These are phyloP conservation scores for Butyriboletus appendiculatus DNA, from an alignment of 1,284 basidiomycete species.

Conservation along the genomic window DNA sequence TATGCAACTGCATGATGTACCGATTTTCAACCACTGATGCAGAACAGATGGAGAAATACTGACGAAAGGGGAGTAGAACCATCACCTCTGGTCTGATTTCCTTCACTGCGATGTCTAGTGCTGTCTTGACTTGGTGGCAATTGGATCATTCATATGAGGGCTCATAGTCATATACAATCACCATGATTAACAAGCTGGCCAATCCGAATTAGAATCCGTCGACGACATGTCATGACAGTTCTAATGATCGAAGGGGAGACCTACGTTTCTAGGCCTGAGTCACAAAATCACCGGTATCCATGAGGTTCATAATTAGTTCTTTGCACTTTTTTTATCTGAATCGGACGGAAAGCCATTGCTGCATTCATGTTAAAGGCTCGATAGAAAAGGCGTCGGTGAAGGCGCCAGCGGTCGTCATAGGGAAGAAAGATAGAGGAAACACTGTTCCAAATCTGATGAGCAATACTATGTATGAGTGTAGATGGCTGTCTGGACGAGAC, in stretches of 20 bases:
- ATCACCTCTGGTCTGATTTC: constrained; percentile 10
- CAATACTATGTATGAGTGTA: background rate
- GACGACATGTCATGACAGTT: background rate
- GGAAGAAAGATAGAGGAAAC: constrained; percentile 5
- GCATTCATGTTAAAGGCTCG: constrained; percentile 13
- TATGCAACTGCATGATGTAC: background rate
- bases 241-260: background rate
- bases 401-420: constrained; percentile 8
- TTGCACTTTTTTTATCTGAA: constrained; percentile 8
- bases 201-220: constrained; percentile 1
- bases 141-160: constrained; percentile 7
- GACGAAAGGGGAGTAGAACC: constrained; percentile 1
- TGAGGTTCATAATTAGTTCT: constrained; percentile 9
- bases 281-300: constrained; percentile 1
- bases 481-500: no score
- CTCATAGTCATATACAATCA: constrained; percentile 14
- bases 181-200: constrained; percentile 15
- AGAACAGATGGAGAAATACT: background rate
- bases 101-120: constrained; percentile 4
- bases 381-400: constrained; percentile 15
- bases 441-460: constrained; percentile 3
- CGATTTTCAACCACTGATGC: background rate
- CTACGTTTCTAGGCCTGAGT: constrained; percentile 12
- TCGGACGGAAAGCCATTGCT: constrained; percentile 6
- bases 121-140: constrained; percentile 8